phyloP scores from a whole-genome alignment of 1,139 yeast species.

The Spathaspora sp. region DNA sequence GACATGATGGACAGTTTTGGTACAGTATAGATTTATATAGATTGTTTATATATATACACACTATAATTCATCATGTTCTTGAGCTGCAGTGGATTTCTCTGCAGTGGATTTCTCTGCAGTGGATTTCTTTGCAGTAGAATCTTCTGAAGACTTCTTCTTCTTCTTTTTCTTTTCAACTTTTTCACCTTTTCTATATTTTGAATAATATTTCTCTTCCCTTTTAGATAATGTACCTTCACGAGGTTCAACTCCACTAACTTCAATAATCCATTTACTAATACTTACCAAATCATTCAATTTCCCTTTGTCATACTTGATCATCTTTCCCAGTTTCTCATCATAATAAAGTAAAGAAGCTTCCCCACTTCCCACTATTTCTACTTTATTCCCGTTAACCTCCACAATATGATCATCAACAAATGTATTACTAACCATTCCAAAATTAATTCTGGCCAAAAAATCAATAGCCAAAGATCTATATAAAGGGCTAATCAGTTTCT shows the following conservation, averaged over 20 bases:
- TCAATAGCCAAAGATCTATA: constrained; percentile 77
- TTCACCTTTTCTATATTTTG: constrained; percentile 32
- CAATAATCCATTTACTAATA: constrained; percentile 36
- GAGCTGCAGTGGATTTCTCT: background rate
- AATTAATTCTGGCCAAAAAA: constrained; percentile 41
- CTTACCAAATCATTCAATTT: constrained; percentile 32
- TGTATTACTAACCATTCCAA: constrained; percentile 26
- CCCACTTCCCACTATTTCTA: constrained; percentile 20
- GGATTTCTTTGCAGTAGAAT: too few relatives aligned
- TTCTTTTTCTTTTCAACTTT: constrained; percentile 26
- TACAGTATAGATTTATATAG: constrained; percentile 16
- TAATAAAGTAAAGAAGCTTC: constrained; percentile 28
- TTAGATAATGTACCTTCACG: constrained; percentile 42
- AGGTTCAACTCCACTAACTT: constrained; percentile 28
- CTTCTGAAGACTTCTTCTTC: constrained; percentile 10
- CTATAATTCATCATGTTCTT: constrained; percentile 38
- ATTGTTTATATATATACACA: background rate
- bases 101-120: constrained; percentile 9
- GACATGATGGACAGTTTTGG: constrained; percentile 41
- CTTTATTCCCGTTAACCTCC: constrained; percentile 20
- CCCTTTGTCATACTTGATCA: constrained; percentile 22
- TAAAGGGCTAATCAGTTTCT: constrained; percentile 54
- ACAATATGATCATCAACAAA: constrained; percentile 19
- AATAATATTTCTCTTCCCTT: constrained; percentile 29
- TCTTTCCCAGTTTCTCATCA: constrained; percentile 21